phyloP scores from a whole-genome alignment of 1,284 basidiomycete genomes.

The Naganishia sp. region DNA sequence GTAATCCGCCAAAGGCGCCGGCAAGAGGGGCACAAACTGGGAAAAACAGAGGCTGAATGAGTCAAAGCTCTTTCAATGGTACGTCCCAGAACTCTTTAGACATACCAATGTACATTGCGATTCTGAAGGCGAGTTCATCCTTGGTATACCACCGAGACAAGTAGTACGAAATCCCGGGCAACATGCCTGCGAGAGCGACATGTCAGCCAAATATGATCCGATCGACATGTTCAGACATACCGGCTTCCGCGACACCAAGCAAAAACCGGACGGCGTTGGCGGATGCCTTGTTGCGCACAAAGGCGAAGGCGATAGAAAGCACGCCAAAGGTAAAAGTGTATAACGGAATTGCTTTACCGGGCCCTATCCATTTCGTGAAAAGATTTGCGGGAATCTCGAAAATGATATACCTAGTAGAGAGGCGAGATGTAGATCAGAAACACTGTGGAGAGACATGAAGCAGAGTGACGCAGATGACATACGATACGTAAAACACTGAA shows the following conservation, averaged over 20 bases:
- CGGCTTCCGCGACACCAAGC: slow-evolving; percentile 46
- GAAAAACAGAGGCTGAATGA: no score
- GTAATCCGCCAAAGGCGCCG: slow-evolving; percentile 29
- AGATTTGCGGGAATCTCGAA: slow-evolving; percentile 33
- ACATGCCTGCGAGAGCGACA: slow-evolving; percentile 5
- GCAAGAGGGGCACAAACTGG: slow-evolving; percentile 31
- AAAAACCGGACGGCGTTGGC: slow-evolving; percentile 43
- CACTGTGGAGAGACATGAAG: not conserved
- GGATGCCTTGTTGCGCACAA: slow-evolving; percentile 20
- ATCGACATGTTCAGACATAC: not conserved
- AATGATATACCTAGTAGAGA: slow-evolving; percentile 4
- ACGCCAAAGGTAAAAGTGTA: slow-evolving; percentile 30
- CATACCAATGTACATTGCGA: slow-evolving; percentile 28
- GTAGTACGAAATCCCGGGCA: slow-evolving; percentile 41
- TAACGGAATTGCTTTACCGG: slow-evolving; percentile 28
- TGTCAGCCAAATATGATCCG: not conserved
- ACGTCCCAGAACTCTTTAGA: not conserved
- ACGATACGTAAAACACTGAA: slow-evolving; percentile 21
- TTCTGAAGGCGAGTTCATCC: slow-evolving; percentile 29
- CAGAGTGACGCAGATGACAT: not conserved
- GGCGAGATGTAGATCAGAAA: not conserved
- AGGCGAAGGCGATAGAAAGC: slow-evolving; percentile 28
- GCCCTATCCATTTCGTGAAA: slow-evolving; percentile 32
- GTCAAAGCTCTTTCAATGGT: no score
- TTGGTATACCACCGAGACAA: slow-evolving; percentile 43